Evolutionary conservation across 441 rosid species (phyloP), one percentile per base, ranked within the genome.

Genomic region (Gossypium schwendimanii): DNA sequence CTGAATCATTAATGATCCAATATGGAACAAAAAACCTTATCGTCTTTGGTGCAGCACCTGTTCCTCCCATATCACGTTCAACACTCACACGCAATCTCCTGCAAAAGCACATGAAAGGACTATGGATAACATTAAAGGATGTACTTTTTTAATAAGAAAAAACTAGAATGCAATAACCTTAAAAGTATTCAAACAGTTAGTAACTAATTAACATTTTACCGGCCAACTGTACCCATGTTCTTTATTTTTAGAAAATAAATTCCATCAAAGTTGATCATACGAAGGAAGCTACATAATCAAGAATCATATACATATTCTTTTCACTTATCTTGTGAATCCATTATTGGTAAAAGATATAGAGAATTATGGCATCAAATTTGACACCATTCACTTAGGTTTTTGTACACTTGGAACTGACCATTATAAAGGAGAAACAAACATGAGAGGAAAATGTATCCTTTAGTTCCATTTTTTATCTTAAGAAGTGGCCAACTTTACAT

Each of bases 71-170:
- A 89, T 96, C 98, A 70, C 87, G 83, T 79, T 96, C 99, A 75
- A 96, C 82, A 76, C 90, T 96, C 64, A 96, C 96, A 77, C 98
- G 94, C 77, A 96, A 73, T 84, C 94, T 94, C 94, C 98, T 96
- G 91, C 78, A 85, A 57, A 70, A 69, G 65, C 77, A 74, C 55
- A 6, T 45, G 72, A 52, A 18, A 74, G 12, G 55, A 45, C 65
- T 41, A 63, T 57, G 39, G 70, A 21, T 45, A 15, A 12, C 54
- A 65, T 41, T 41, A 41, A 41, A 10, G n/a, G 7, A 44, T 55
- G 21, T 20, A 50, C 49, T 15, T 55, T 61, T 41, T 67, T 50
- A 18, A 45, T 20, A 11, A 33, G 11, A 75, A 18, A 44, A 67
- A 72, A 63, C 52, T 2, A 49, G 6, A 23, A 62, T 17, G 49